Percentiles rank a stretch among this genome's conserved stretches.
Conservation (phyloP, 2,329 filamentous ascomycete species). For the Metarhizium sp. region DNA sequence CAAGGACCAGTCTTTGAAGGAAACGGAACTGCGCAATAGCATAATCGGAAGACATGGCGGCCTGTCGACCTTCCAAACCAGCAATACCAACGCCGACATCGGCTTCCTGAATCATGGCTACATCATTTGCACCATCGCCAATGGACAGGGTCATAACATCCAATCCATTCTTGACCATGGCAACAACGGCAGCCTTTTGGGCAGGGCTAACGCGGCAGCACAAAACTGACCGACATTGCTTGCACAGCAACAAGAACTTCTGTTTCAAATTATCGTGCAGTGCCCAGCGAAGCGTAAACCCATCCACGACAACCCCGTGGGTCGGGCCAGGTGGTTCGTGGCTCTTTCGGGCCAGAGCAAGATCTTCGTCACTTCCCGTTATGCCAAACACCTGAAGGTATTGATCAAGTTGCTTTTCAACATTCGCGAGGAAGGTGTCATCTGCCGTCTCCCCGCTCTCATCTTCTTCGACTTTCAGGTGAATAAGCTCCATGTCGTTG, state of each 20-base stretch:
- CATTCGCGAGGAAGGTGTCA: constrained; percentile 42
- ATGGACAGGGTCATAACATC: constrained; percentile 95
- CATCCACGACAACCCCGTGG: constrained; percentile 90
- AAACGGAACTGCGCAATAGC: constrained; percentile 92
- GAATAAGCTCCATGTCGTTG: constrained; percentile 95
- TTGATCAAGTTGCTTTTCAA: constrained; percentile 65
- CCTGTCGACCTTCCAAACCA: constrained; percentile 84
- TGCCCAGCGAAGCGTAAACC: constrained; percentile 83
- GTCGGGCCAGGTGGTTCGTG: constrained; percentile 82
- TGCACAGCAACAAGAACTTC: constrained; percentile 90
- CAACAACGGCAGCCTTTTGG: constrained; percentile 94
- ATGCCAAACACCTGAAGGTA: constrained; percentile 65
- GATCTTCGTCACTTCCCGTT: constrained; percentile 76
- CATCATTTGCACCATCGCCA: constrained; percentile 90
- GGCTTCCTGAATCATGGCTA: constrained; percentile 96
- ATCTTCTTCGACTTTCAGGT: constrained; percentile 77
- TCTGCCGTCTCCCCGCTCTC: constrained; percentile 39
- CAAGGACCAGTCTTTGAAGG: constrained; percentile 73
- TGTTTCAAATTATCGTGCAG: constrained; percentile 75
- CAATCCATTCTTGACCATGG: constrained; percentile 88
- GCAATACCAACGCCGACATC: constrained; percentile 96
- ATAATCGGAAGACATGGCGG: constrained; percentile 93
- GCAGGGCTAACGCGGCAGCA: constrained; percentile 96
- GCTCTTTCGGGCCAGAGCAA: constrained; percentile 67
- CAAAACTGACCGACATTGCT: constrained; percentile 91